These are phyloP conservation scores for Moesziomyces sp. DNA, from an alignment of 1,284 basidiomycete genomes.

Conservation along the genomic window DNA sequence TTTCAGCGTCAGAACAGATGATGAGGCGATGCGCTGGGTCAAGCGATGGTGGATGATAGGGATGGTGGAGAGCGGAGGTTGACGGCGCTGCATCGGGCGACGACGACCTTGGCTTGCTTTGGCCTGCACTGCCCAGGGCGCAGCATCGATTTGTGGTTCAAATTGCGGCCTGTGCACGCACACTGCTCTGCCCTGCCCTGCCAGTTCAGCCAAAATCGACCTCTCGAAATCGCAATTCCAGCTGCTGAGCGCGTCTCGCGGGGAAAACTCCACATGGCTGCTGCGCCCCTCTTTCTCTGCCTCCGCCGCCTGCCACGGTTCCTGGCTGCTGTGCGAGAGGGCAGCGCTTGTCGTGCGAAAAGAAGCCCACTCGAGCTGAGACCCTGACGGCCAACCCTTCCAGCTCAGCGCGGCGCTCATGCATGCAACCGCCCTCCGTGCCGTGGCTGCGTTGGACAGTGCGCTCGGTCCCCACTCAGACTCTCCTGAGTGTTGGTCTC, in stretches of 20 bases:
- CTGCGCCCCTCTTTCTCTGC: too few species aligned
- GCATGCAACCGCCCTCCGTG: neutral
- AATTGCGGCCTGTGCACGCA: neutral
- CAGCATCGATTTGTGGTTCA: neutral
- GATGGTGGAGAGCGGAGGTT: neutral
- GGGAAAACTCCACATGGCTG: neutral
- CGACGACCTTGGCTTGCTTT: neutral
- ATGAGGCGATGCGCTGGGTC: neutral
- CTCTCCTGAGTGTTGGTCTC: too few species aligned
- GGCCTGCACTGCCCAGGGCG: too few species aligned
- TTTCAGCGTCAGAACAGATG: too few species aligned
- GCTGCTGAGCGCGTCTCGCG: too few species aligned
- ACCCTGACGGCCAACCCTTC: constrained; percentile 11
- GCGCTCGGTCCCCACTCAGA: too few species aligned
- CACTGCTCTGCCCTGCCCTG: neutral
- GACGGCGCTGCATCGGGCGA: neutral
- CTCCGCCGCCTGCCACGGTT: too few species aligned
- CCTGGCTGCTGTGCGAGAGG: too few species aligned
- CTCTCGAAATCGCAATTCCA: neutral
- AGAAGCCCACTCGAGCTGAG: neutral
- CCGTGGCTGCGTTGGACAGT: neutral
- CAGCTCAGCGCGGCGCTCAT: constrained; percentile 11
- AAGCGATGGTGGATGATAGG: neutral
- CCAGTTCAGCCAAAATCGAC: too few species aligned
- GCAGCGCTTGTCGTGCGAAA: constrained; percentile 14